These are phyloP conservation scores for Symmetrospora coprosmae DNA, from an alignment of 768 basidiomycete genomes.

Conservation along the genomic window DNA sequence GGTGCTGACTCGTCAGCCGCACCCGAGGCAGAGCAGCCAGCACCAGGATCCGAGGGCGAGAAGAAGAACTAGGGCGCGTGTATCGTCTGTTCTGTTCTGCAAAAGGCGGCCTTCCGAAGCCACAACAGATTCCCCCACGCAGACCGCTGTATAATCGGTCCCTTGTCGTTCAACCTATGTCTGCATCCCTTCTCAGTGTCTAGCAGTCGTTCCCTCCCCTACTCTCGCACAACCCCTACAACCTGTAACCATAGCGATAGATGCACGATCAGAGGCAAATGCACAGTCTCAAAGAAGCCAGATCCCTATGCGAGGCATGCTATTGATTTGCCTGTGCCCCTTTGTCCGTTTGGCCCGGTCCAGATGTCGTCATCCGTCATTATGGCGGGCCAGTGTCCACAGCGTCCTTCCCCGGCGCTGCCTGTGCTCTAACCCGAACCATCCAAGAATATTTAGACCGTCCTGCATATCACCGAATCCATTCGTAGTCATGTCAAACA, in stretches of 20 bases:
- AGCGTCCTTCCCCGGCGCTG: no score
- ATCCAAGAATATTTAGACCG: no score
- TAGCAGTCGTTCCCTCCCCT: neutral
- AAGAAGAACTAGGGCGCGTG: conserved; percentile 60
- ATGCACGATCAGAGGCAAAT: no score
- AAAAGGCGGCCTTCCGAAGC: neutral
- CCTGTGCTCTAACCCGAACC: no score
- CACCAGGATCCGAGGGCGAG: conserved; percentile 42
- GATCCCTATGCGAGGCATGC: no score
- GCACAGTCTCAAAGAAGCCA: no score
- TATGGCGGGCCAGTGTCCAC: no score
- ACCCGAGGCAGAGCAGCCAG: conserved; percentile 42
- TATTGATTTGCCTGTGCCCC: no score
- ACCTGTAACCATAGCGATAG: neutral
- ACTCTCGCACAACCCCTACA: neutral
- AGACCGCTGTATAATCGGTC: neutral
- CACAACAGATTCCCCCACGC: neutral
- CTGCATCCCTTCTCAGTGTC: neutral
- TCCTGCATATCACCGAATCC: no score
- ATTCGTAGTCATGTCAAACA: neutral
- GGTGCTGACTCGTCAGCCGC: conserved; percentile 29
- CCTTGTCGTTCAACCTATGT: neutral
- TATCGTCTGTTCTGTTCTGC: conserved; percentile 2
- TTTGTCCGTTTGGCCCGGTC: no score
- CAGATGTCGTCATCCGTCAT: no score